Conservation (phyloP, 2,329 filamentous ascomycete genomes). For the Aspergillus latus region DNA sequence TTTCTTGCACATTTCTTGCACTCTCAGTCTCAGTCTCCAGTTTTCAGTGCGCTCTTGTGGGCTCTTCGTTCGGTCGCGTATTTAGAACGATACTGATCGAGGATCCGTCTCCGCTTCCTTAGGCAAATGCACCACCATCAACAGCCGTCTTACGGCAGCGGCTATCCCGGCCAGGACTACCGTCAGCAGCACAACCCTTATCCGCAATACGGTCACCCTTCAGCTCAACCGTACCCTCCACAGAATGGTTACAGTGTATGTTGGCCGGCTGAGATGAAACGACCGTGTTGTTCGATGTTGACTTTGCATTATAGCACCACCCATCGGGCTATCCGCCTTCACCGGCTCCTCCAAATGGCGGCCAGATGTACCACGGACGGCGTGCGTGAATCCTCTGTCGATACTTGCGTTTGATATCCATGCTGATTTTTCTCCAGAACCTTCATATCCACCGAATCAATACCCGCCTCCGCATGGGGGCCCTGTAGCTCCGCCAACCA, state of each 20-base stretch:
- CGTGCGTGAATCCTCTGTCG: constrained; percentile 31
- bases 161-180: constrained; percentile 40
- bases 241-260: constrained; percentile 41
- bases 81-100: background rate
- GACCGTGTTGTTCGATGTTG: constrained; percentile 10
- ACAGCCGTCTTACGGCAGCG: constrained; percentile 34
- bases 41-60: background rate
- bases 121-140: constrained; percentile 33
- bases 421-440: constrained; percentile 41
- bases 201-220: constrained; percentile 44
- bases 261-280: constrained; percentile 10
- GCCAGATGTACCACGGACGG: constrained; percentile 42
- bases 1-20: too few relatives aligned
- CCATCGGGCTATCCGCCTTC: constrained; percentile 28
- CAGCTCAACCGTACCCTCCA: constrained; percentile 37
- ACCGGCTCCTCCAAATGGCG: constrained; percentile 36
- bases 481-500: constrained; percentile 66
- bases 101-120: background rate
- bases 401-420: background rate
- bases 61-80: background rate
- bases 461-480: constrained; percentile 31
- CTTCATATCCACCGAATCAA: constrained; percentile 56
- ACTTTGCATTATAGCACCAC: constrained; percentile 25
- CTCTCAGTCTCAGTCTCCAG: background rate
- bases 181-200: constrained; percentile 49